phyloP scores from a whole-genome alignment of 345 rosid genomes.

The Populus nigra region DNA sequence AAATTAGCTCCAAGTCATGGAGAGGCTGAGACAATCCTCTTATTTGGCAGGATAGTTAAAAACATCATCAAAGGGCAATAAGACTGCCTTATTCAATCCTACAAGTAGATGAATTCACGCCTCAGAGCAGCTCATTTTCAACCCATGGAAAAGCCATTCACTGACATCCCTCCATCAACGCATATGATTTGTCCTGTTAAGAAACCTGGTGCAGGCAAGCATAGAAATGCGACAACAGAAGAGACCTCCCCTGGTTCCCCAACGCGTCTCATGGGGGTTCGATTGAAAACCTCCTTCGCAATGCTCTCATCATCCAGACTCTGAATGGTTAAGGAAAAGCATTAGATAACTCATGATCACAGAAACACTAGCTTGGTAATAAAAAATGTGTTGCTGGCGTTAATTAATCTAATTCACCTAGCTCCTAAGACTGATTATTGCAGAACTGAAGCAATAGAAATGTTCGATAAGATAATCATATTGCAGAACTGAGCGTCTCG shows the following conservation, averaged over 20 bases:
- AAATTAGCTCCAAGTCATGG: too few species aligned
- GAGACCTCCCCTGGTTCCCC: slow-evolving; percentile 6
- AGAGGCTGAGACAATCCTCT: too few species aligned
- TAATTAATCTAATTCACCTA: too few species aligned
- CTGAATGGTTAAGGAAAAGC: neutral
- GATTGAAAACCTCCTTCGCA: neutral
- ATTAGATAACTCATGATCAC: neutral
- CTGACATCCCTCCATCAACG: neutral
- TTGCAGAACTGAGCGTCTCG: too few species aligned
- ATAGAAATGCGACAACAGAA: neutral
- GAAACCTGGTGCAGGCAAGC: neutral
- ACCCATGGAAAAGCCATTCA: neutral
- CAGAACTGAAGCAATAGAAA: too few species aligned
- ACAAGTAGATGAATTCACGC: neutral
- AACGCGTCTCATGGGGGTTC: neutral
- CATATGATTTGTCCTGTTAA: neutral
- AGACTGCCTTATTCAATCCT: neutral
- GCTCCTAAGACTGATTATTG: too few species aligned
- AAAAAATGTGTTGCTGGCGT: too few species aligned
- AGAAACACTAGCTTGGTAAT: too few species aligned
- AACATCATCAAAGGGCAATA: neutral
- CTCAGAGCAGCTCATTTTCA: neutral
- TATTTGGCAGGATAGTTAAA: neutral
- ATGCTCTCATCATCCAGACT: neutral
- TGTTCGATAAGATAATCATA: too few species aligned